These are phyloP conservation scores for Nicotiana paniculata DNA, from an alignment of 257 asterid genomes.

Conservation along the genomic window DNA sequence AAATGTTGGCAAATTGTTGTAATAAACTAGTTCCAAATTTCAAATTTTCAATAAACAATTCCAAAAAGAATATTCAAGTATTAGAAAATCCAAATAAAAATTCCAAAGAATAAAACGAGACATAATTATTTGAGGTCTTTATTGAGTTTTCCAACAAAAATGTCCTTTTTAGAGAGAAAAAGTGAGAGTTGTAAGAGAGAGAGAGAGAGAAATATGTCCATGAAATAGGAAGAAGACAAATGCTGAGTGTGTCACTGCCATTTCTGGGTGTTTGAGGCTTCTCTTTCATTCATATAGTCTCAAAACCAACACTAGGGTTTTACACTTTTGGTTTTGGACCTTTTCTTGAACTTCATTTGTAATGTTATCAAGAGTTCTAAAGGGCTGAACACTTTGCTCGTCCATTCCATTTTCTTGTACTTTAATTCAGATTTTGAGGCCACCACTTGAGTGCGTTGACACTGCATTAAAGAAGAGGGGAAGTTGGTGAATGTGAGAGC, in stretches of 20 bases:
- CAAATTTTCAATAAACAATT: background rate
- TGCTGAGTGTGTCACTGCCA: background rate
- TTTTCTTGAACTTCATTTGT: background rate
- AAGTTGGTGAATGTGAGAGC: background rate
- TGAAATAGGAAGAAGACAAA: background rate
- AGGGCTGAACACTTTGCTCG: background rate
- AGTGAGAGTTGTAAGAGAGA: background rate
- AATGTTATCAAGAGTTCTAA: background rate
- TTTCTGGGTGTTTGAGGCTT: background rate
- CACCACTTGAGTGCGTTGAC: background rate
- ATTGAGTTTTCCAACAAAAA: background rate
- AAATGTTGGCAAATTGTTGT: background rate
- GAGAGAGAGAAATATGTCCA: background rate
- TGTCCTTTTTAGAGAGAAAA: background rate
- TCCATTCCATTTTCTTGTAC: slow-evolving; percentile 2
- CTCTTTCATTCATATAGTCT: background rate
- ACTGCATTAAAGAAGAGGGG: background rate
- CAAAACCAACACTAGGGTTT: background rate
- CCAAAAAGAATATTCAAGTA: background rate
- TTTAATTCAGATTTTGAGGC: background rate
- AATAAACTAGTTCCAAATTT: background rate
- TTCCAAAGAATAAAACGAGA: background rate
- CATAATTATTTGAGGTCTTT: background rate
- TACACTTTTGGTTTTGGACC: background rate
- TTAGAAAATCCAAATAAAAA: background rate